Evolutionary conservation across 345 rosid species (phyloP).

Genomic region (Citrus trifoliata): DNA sequence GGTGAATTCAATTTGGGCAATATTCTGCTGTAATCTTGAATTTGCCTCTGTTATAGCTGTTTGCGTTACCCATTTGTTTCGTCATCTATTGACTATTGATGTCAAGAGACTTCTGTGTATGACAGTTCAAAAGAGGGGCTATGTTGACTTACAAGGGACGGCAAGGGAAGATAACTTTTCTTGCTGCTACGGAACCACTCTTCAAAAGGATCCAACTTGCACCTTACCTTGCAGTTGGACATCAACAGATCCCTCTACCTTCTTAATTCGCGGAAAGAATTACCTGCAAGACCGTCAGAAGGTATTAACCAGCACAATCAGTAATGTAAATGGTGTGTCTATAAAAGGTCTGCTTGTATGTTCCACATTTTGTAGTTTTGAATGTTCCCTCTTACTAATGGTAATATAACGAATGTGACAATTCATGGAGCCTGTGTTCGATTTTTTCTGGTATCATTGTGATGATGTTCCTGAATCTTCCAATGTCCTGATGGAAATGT

Average conservation of each 20-base stretch:
- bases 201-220: conserved; percentile 67
- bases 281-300: conserved; percentile 78
- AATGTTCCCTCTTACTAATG: neutral
- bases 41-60: neutral
- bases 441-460: neutral
- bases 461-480: neutral
- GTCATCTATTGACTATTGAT: conserved; percentile 12
- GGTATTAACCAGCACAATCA: conserved; percentile 36
- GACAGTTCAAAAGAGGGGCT: conserved; percentile 90
- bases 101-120: conserved; percentile 9
- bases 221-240: conserved; percentile 74
- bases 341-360: neutral
- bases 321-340: neutral
- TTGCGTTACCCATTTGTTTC: neutral
- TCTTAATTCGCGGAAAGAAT: conserved; percentile 80
- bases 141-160: conserved; percentile 76
- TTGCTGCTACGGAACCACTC: conserved; percentile 80
- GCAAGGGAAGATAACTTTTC: conserved; percentile 48
- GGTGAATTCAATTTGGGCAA: conserved; percentile 42
- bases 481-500: neutral
- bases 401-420: neutral
- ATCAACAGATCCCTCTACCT: conserved; percentile 71
- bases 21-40: neutral
- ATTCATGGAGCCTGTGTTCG: neutral
- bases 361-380: neutral